Evolutionary conservation across 352 stramenopile genomes (phyloP).

Genomic region (Pythium guiyangense): DNA sequence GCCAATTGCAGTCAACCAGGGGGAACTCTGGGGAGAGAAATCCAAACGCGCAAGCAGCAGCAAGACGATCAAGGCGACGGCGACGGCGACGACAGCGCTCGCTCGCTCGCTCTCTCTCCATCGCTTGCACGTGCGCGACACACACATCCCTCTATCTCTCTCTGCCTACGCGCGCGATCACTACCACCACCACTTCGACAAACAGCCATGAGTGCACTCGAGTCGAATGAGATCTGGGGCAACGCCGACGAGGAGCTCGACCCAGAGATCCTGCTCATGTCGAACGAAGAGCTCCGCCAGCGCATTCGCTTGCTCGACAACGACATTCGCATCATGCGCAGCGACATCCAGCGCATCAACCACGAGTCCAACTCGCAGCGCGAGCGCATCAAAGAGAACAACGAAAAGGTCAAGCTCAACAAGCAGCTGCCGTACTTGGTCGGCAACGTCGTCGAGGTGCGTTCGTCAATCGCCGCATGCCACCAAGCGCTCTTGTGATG

Average conservation of each 20-base stretch:
- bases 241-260: conserved; percentile 52
- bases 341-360: conserved; percentile 95
- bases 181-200: too few relatives aligned
- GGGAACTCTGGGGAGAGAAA: too few relatives aligned
- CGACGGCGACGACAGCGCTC: too few relatives aligned
- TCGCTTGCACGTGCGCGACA: too few relatives aligned
- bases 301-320: conserved; percentile 96
- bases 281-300: conserved; percentile 93
- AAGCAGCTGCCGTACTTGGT: conserved; percentile 99
- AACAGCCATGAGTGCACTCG: conserved; percentile 50
- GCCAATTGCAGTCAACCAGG: too few relatives aligned
- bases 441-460: conserved; percentile 96
- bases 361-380: conserved; percentile 93
- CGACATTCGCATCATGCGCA: conserved; percentile 97
- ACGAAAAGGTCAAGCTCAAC: conserved; percentile 99
- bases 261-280: conserved; percentile 93
- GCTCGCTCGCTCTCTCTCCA: too few relatives aligned
- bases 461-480: conserved; percentile 1
- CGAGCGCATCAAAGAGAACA: conserved; percentile 97
- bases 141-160: too few relatives aligned
- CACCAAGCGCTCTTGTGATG: too few relatives aligned
- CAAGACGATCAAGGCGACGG: too few relatives aligned
- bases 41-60: too few relatives aligned
- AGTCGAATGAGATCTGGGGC: conserved; percentile 63
- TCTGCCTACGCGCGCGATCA: neutral